Conservation (phyloP, 2,329 filamentous ascomycete genomes). For the Lasiodiplodia citricola region DNA sequence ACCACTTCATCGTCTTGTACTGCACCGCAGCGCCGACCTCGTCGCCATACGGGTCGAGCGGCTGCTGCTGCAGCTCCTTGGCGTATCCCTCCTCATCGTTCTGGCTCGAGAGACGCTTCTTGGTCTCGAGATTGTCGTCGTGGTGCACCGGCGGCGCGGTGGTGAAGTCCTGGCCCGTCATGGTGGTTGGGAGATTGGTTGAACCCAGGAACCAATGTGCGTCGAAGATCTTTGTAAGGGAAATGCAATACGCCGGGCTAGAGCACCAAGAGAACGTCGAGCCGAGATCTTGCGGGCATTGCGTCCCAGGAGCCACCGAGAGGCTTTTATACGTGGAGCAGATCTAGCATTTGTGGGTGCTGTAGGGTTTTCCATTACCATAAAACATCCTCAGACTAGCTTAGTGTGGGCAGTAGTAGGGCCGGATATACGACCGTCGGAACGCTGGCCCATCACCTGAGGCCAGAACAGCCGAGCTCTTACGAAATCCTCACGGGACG, state of each 20-base stretch:
- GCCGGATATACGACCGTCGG: conserved; percentile 18
- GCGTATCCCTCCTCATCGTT: conserved; percentile 10
- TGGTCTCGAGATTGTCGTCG: conserved; percentile 22
- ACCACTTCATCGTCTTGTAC: conserved; percentile 58
- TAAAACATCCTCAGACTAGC: conserved; percentile 6
- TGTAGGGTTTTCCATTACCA: background rate
- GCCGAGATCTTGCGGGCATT: conserved; percentile 16
- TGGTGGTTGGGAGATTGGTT: background rate
- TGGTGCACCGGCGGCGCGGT: conserved; percentile 15
- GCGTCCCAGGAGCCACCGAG: conserved; percentile 6
- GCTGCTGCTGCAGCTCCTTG: background rate
- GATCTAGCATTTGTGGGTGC: conserved; percentile 11
- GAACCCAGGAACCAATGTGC: background rate
- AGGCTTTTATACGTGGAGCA: conserved; percentile 25
- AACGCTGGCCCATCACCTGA: conserved; percentile 4
- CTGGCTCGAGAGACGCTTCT: conserved; percentile 12
- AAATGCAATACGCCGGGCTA: background rate
- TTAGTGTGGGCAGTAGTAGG: conserved; percentile 13
- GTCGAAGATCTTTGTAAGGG: conserved; percentile 18
- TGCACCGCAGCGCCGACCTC: conserved; percentile 50
- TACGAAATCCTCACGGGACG: background rate
- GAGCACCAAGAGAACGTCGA: background rate
- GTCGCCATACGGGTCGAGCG: conserved; percentile 35
- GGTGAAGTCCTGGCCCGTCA: background rate
- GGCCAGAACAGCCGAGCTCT: conserved; percentile 13